Percentiles rank a stretch among this genome's conserved stretches.
These are phyloP conservation scores for Physcomitrium patens DNA, from an alignment of 225 moss, liverwort and hornwort species.

Conservation along the genomic window DNA sequence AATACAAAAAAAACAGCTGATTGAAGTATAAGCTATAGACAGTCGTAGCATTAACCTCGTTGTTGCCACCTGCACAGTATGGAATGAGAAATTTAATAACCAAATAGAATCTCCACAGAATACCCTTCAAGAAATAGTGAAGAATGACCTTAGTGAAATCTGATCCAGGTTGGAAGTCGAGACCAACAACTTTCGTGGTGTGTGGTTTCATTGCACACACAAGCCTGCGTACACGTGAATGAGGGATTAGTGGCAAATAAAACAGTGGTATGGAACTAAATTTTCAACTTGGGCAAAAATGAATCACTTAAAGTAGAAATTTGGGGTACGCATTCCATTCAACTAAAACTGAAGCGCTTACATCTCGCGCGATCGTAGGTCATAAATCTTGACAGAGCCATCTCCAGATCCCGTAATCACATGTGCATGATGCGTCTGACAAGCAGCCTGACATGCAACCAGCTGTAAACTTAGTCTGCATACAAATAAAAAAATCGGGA, in stretches of 20 bases:
- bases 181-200: conserved; percentile 81
- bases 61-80: too few species aligned
- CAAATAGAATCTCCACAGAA: too few species aligned
- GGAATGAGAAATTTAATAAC: too few species aligned
- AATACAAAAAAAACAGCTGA: too few species aligned
- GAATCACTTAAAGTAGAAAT: too few species aligned
- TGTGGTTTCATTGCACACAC: conserved; percentile 76
- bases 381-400: conserved; percentile 73
- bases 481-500: neutral
- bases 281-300: too few species aligned
- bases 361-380: conserved; percentile 71
- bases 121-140: neutral
- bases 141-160: conserved; percentile 66
- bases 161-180: conserved; percentile 85
- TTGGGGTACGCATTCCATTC: too few species aligned
- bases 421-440: conserved; percentile 70
- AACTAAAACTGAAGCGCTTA: conserved; percentile 33
- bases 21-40: too few species aligned
- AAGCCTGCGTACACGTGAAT: conserved; percentile 54
- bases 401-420: conserved; percentile 80
- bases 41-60: too few species aligned
- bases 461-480: neutral
- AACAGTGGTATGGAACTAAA: too few species aligned
- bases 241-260: neutral
- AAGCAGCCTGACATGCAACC: conserved; percentile 64